Evolutionary conservation across 2,329 filamentous ascomycete genomes (phyloP), one percentile per base, ranked within the genome.

Genomic region (Alternaria panax): DNA sequence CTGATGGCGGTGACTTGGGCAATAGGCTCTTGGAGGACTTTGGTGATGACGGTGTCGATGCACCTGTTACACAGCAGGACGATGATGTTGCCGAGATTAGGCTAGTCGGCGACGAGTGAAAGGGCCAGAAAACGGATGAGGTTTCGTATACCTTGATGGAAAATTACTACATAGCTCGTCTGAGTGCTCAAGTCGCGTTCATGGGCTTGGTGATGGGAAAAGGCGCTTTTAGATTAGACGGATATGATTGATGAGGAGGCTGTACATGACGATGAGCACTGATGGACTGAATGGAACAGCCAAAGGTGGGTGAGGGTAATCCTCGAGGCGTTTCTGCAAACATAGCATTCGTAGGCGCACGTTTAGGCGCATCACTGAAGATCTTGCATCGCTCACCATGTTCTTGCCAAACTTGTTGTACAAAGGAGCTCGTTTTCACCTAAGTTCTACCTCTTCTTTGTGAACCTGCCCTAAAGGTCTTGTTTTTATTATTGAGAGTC

Each of bases 1-100:
- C 43, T 36, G 56, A 55, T 16, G 41, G 45, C 30, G 51, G 45
- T 30, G 56, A 50, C 16, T 27, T 59, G 22, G 41, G 38, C 12
- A 38, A 59, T 45, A 59, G 56, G 40, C 38, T 57, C 11, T 25
- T 59, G 36, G 30, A 59, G 32, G 56, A 59, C 18, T 59, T 59
- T 59, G 56, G 45, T 18, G 56, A 59, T 14, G 50, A 52, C 25
- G 56, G 50, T 40, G 30, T 55, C 25, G 45, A 36, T n/a, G 55
- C 56, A 22, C 56, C 56, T 9, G 38, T 55, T 27, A 54, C 56
- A 7, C 56, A 59, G 22, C 50, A 46, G 14, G 56, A 59, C 11
- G 56, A 59, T 16, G 56, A 59, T 2, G 56, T 59, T 50, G 56
- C 56, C 22, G 56, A 59, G 28, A 59, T 59, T 14, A 50, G 56